phyloP scores from a whole-genome alignment of 495 filamentous ascomycete species.

The Arthonia radiata region DNA sequence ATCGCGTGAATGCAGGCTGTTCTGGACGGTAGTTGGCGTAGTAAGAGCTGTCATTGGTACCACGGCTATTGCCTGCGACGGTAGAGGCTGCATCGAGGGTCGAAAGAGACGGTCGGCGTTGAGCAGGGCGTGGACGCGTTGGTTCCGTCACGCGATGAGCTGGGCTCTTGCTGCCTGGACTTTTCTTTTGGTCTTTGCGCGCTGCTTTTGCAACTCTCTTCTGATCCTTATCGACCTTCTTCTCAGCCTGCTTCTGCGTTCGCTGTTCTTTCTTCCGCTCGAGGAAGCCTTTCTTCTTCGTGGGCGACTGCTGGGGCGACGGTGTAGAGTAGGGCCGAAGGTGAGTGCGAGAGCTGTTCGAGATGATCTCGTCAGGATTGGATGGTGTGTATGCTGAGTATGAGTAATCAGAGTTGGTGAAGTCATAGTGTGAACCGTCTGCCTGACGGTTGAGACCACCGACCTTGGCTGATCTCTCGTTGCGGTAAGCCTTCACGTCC shows the following conservation, averaged over 20 bases:
- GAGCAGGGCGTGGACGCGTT: slow-evolving; percentile 1
- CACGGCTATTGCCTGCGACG: too few relatives aligned
- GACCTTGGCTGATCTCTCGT: slow-evolving; percentile 62
- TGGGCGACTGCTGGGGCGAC: too few relatives aligned
- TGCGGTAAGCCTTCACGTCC: slow-evolving; percentile 57
- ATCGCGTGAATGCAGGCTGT: not conserved
- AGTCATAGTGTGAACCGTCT: slow-evolving; percentile 49
- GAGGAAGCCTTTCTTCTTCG: slow-evolving; percentile 1
- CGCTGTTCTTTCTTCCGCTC: slow-evolving; percentile 8
- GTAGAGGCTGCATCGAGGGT: slow-evolving; percentile 1
- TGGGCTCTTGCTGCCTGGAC: too few relatives aligned
- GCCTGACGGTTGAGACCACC: slow-evolving; percentile 59
- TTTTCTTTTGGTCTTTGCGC: too few relatives aligned
- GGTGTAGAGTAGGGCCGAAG: too few relatives aligned
- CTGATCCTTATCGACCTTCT: slow-evolving; percentile 6
- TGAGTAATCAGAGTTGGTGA: slow-evolving; percentile 14
- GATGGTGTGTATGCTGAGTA: too few relatives aligned
- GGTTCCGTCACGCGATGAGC: too few relatives aligned
- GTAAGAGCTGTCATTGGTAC: slow-evolving; percentile 9
- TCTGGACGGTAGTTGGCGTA: slow-evolving; percentile 10
- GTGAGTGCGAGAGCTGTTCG: too few relatives aligned
- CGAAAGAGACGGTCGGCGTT: slow-evolving; percentile 1
- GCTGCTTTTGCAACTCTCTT: slow-evolving; percentile 5
- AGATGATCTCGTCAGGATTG: too few relatives aligned
- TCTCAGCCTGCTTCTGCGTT: slow-evolving; percentile 6